Evolutionary conservation across 306 rosid genomes (phyloP).

Genomic region (Notholithocarpus densiflorus): DNA sequence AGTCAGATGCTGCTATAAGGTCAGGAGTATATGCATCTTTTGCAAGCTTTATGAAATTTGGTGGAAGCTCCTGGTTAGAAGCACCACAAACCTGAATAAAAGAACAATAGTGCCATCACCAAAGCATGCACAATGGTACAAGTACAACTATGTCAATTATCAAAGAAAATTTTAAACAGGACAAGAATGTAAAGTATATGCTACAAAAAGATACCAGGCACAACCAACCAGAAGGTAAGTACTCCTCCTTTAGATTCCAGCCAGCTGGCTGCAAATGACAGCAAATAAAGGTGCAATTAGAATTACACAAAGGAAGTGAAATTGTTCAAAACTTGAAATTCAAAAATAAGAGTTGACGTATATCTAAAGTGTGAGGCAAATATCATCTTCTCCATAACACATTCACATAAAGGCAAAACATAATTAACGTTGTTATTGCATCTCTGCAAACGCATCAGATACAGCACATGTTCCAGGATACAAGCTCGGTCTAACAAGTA

Average conservation of each 20-base stretch:
- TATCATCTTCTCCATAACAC: neutral
- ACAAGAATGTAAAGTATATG: constrained; percentile 15
- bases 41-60: constrained; percentile 70
- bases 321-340: neutral
- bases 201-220: constrained; percentile 61
- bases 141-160: neutral
- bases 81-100: constrained; percentile 87
- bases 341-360: neutral
- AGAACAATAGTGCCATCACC: constrained; percentile 10
- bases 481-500: neutral
- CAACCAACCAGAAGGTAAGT: constrained; percentile 88
- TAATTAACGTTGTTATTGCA: neutral
- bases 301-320: constrained; percentile 9
- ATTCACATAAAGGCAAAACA: neutral
- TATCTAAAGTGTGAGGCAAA: neutral
- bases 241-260: constrained; percentile 89
- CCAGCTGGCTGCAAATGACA: constrained; percentile 80
- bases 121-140: neutral
- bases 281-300: neutral
- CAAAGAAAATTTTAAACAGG: constrained; percentile 10
- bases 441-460: neutral
- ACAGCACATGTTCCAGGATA: neutral
- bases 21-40: constrained; percentile 92
- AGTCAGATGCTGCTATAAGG: constrained; percentile 86
- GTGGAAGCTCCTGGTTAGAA: constrained; percentile 72